Evolutionary conservation across 495 filamentous ascomycete genomes (phyloP).

Genomic region (Xylaria flabelliformis): DNA sequence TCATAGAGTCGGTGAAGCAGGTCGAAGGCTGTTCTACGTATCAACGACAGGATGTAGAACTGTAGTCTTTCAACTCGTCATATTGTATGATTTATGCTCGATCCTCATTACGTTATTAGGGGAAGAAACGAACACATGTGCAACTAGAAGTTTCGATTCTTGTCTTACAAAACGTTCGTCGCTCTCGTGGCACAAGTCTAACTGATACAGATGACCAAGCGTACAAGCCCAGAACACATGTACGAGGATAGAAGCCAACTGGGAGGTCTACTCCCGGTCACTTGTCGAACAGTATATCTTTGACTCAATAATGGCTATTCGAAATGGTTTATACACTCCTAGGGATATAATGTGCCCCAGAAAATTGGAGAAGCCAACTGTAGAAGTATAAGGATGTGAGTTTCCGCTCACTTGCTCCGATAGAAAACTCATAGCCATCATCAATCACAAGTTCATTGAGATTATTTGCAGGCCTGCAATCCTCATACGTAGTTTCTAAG

Average conservation of each 20-base stretch:
- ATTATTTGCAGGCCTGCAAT: background rate
- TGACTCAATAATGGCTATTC: background rate
- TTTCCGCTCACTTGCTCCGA: background rate
- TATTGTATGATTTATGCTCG: background rate
- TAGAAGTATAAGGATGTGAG: background rate
- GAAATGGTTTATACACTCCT: no score
- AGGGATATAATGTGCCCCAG: background rate
- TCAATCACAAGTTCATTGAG: background rate
- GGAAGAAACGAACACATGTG: background rate
- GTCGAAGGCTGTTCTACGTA: background rate
- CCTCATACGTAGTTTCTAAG: background rate
- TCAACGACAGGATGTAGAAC: background rate
- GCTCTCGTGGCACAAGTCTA: background rate
- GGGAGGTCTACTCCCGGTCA: background rate
- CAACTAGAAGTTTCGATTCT: background rate
- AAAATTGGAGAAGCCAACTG: background rate
- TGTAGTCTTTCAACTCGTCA: background rate
- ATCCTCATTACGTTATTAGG: background rate
- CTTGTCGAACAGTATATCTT: background rate
- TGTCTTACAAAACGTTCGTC: constrained; percentile 2
- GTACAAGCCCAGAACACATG: background rate
- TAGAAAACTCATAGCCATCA: background rate
- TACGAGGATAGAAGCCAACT: background rate
- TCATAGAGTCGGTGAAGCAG: background rate
- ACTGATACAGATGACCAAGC: background rate